Base-by-base conservation (phyloP, 306 rosid species). In the Rosa multiflora region DNA sequence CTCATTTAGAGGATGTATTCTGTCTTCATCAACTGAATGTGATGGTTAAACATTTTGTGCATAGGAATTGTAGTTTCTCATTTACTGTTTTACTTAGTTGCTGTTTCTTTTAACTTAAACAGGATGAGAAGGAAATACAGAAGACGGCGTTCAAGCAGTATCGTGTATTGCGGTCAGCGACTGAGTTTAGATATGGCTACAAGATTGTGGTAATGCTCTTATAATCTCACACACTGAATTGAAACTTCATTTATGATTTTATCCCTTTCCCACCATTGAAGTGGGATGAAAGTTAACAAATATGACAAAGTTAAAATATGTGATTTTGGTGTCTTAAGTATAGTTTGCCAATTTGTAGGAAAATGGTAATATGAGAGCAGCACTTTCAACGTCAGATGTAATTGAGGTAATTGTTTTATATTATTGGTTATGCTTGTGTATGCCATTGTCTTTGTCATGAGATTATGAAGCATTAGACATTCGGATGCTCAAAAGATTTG, bases 121-220 rank as follows among this genome's bases (percentile, higher is more conserved):
- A 95, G 99, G 99, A 95, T 73, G 99, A 95, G 86, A 91, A 95
- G 86, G 96, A 91, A 84, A 88, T 95, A 84, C 96, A 95, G 85
- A 88, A 93, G 88, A 83, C 97, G 4, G 99, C 99, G 49, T 78
- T 93, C 72, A 93, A 91, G 89, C 98, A 93, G 88, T 73, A 83
- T 58, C 87, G 88, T 11, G 88, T 85, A 1, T 82, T 95, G 88
- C 92, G 88, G 40, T 37, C 87, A 29, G 97, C 96, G 72, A 90
- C 92, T 46, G 91, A 91, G 10, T 93, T 95, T 88, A 90, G 97
- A 95, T 95, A 95, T 70, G 99, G 99, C 91, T 95, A 95, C 93
- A 95, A 95, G 82, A 81, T 95, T 79, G 86, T 95, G 46, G 99
- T 93, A 95, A 88, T 86, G 79, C 42, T 84, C 78, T 23, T 83